Evolutionary conservation across 306 rosid genomes (phyloP), one percentile per base, ranked within the genome.

Genomic region (Rosa chinensis): DNA sequence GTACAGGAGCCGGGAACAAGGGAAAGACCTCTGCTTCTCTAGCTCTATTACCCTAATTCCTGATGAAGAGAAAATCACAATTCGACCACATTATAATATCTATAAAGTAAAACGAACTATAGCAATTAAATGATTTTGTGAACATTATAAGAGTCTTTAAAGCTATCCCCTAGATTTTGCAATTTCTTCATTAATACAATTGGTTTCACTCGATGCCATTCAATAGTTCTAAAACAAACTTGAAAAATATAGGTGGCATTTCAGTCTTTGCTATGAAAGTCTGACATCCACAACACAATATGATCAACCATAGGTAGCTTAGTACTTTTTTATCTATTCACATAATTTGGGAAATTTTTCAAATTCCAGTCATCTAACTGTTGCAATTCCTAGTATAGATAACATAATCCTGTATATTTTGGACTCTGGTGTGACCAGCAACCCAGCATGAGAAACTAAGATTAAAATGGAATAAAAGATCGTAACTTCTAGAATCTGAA

Each of bases 21-120:
- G 70, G 92, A 89, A 78, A 92, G 85, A 69, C 97, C 97, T 86
- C 92, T 82, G 86, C 76, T 89, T 82, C 92, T 95, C 84, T 92
- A 81, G 88, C 90, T 87, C 94, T 87, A 84, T 66, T 86, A 45
- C 79, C 83, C 90, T 64, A 83, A 13, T 58, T 84, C 98, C 98
- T 94, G 87, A 69, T 73, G 40, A 74, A 72, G 4, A 40, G n/a
- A 73, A 49, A 39, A 74, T n/a, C 4, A 79, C 73, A 42, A 28
- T 37, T 80, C 63, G 75, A 80, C 43, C 67, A 32, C 63, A 40
- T 53, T 68, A 70, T 9, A 23, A n/a, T 9, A 23, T 0, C 62
- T 32, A 18, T 52, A 4, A 35, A 73, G 45, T 23, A 10, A 23
- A 70, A 25, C 1, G 3, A 5, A 62, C 17, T 61, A 61, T 4